Evolutionary conservation across 2,329 filamentous ascomycete species (phyloP), one percentile per base, ranked within the genome.

Genomic region (Monosporascus ibericus): DNA sequence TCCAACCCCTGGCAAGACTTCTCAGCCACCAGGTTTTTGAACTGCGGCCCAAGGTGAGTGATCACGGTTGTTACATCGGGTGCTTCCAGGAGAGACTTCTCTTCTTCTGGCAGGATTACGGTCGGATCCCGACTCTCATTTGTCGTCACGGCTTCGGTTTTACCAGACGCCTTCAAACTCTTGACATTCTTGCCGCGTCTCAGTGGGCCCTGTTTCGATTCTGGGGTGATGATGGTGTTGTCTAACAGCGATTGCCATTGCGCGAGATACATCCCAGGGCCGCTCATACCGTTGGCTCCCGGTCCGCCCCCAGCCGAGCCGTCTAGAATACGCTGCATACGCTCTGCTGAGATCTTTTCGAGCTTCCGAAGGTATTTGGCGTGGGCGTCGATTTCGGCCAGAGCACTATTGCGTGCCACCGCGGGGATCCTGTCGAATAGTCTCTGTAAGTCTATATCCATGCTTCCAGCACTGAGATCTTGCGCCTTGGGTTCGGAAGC

Each of bases 241-340:
- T 91, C 85, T 3, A 92, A 73, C 6, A 91, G 72, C 1, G 79
- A 73, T 64, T 90, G 85, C 88, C 88, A 92, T 48, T 83, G 78
- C 1, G 81, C 76, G 24, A 91, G 78, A 63, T 87, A 92, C 47
- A 87, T 80, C 1, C 88, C 88, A 0, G 88, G 87, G 0, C 87
- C 87, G 24, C 75, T 76, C 50, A 78, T 78, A 37, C 72, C 55
- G 6, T 53, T 49, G 3, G 39, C 47, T 6, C 39, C 30, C 36
- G 49, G 44, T 46, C 51, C 49, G 40, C 52, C 48, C 18, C 56
- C 42, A 48, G 58, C 36, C 50, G 52, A 55, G 1, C 63, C 62
- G 50, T 75, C 73, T 44, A 89, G 73, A 24, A 90, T 77, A 1
- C 70, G 68, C 50, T 82, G 78, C 54, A 88, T 77, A 2, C 81